phyloP scores from a whole-genome alignment of 1,284 basidiomycete genomes.

The Athelia psychrophila region DNA sequence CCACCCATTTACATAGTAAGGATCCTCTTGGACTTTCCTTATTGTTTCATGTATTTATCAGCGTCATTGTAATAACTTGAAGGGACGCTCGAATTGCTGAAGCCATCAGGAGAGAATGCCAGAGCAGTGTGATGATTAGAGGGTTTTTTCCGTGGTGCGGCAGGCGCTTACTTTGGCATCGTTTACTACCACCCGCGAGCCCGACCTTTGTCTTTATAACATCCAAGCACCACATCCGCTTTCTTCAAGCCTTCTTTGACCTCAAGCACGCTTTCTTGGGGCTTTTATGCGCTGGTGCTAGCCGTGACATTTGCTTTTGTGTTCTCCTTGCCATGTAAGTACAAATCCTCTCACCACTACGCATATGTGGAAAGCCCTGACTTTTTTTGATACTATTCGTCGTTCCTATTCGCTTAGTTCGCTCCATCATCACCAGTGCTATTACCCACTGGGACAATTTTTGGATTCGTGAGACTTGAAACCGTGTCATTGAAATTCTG shows the following conservation, averaged over 20 bases:
- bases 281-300: not conserved
- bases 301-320: slow-evolving; percentile 21
- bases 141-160: too few relatives aligned
- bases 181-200: too few relatives aligned
- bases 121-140: too few relatives aligned
- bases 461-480: not conserved
- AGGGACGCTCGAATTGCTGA: too few relatives aligned
- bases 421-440: slow-evolving; percentile 10
- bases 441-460: slow-evolving; percentile 22
- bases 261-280: slow-evolving; percentile 4
- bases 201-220: too few relatives aligned
- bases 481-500: slow-evolving; percentile 13
- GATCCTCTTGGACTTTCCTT: too few relatives aligned
- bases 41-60: too few relatives aligned
- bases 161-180: too few relatives aligned
- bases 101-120: too few relatives aligned
- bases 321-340: slow-evolving; percentile 36
- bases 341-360: slow-evolving; percentile 15
- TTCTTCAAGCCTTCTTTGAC: slow-evolving; percentile 8
- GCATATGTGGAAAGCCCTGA: slow-evolving; percentile 13
- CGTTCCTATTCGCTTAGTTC: slow-evolving; percentile 4
- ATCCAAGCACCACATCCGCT: too few relatives aligned
- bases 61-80: too few relatives aligned
- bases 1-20: too few relatives aligned
- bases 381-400: slow-evolving; percentile 20